Conservation (phyloP, 1,139 yeast species). For the Pneumocystis canis region DNA sequence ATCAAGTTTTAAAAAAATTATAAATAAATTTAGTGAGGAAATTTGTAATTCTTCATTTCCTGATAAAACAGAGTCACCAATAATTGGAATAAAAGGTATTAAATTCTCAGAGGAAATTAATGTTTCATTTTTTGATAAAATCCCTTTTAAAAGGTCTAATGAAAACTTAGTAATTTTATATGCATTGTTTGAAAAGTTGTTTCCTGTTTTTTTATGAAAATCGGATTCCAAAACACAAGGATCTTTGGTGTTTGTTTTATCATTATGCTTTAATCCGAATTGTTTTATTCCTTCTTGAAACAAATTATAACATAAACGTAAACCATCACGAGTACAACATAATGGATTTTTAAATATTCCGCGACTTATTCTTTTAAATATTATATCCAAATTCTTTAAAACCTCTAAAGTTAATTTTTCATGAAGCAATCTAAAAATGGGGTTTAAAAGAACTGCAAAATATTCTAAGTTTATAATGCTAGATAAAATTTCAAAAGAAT, state of each 20-base stretch:
- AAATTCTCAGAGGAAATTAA: constrained; percentile 48
- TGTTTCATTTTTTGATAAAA: constrained; percentile 45
- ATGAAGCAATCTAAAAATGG: constrained; percentile 46
- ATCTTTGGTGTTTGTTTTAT: constrained; percentile 5
- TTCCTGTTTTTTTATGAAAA: constrained; percentile 4
- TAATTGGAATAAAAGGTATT: constrained; percentile 59
- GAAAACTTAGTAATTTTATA: constrained; percentile 37
- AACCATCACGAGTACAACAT: constrained; percentile 42
- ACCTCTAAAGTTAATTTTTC: constrained; percentile 55
- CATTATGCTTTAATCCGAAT: neutral
- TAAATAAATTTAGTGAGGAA: constrained; percentile 49
- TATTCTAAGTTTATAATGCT: constrained; percentile 44
- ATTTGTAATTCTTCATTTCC: constrained; percentile 64
- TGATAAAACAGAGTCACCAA: constrained; percentile 45
- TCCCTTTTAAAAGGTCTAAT: constrained; percentile 60
- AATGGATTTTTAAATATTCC: constrained; percentile 66
- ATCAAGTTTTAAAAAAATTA: constrained; percentile 25
- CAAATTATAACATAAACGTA: constrained; percentile 62
- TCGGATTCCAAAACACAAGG: constrained; percentile 8
- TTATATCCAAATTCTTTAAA: constrained; percentile 65
- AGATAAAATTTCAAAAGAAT: constrained; percentile 68
- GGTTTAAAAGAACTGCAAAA: constrained; percentile 51
- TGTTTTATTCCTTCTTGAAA: constrained; percentile 30
- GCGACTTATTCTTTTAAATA: constrained; percentile 56
- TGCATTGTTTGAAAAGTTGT: constrained; percentile 10